Base-by-base conservation (phyloP, 169 alveolate genomes). In the Babesia bovis region DNA sequence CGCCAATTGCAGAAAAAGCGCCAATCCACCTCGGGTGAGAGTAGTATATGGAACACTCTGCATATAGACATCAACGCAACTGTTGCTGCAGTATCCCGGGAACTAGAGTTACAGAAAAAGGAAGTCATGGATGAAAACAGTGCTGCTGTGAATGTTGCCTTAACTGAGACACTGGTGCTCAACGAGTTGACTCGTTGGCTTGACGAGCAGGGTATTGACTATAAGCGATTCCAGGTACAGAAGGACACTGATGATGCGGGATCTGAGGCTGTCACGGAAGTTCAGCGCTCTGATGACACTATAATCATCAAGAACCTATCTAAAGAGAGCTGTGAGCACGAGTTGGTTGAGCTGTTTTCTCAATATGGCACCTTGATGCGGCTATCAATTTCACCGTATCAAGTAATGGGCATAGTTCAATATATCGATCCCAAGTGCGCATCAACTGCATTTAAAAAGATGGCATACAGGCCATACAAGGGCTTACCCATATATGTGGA, bases 151-250 rank as follows among this genome's bases (percentile, higher is more conserved):
- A 92, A 94, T 82, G 94, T 93, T 23, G 89, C 98, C 1, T 88
- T 93, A 10, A 90, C 95, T 50, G 99, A 97, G 70, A 94, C 98
- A 15, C 93, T 90, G 32, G 92, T 97, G 19, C 91, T 96, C 61
- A 86, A 92, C 57, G 93, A 95, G 66, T 94, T 97, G 52, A 96
- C 94, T 73, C 94, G 91, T 56, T 97, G 99, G 99, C 63, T 97
- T 53, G 89, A 85, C 58, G 88, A 90, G 50, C 96, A 94, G 76
- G 98, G 98, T 4, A 89, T 95, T 28, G 73, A 90, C 71, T 83
- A 92, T 57, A 94, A 93, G 57, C 92, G 92, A 19, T 92, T 94
- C 81, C 63, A 75, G 42, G 30, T 40, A 26, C 30, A 67, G 4
- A 32, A 28, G 7, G 79, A 55, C 30, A 55, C 26, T 9, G 26